Conservation (phyloP, 352 stramenopile species). For the Pythium angustatum region DNA sequence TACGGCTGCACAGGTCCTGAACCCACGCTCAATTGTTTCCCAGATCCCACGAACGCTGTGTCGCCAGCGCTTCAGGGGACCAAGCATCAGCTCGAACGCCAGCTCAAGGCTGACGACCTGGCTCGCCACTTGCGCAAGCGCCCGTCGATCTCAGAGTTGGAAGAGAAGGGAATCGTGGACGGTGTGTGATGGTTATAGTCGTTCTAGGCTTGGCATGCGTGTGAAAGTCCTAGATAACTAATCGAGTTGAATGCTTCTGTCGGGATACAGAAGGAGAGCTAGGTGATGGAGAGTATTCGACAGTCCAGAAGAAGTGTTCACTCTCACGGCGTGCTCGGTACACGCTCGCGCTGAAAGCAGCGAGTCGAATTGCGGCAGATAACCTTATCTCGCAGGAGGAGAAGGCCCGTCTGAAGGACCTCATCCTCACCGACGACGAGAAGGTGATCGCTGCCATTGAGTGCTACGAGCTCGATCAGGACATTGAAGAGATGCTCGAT, state of each 20-base stretch:
- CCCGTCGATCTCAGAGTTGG: conserved; percentile 67
- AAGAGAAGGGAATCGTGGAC: conserved; percentile 78
- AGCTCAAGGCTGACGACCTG: conserved; percentile 72
- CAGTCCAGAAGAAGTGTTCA: conserved; percentile 41
- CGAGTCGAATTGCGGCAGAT: conserved; percentile 74
- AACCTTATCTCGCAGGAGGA: conserved; percentile 78
- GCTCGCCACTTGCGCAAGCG: conserved; percentile 68
- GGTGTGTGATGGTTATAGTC: conserved; percentile 24
- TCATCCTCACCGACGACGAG: conserved; percentile 80
- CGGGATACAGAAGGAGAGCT: conserved; percentile 62
- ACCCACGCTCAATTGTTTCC: too few relatives aligned
- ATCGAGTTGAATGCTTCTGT: conserved; percentile 4
- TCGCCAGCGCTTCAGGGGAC: conserved; percentile 66
- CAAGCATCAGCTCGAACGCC: conserved; percentile 72
- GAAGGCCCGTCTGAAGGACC: conserved; percentile 80
- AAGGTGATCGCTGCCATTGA: conserved; percentile 78
- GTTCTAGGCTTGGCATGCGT: not conserved
- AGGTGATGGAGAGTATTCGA: conserved; percentile 37
- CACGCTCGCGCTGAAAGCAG: conserved; percentile 78
- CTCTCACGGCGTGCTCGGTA: conserved; percentile 70
- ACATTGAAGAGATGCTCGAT: conserved; percentile 87
- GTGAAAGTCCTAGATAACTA: conserved; percentile 6
- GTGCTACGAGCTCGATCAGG: conserved; percentile 78
- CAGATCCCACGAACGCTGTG: conserved; percentile 48
- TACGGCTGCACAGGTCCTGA: too few relatives aligned